Percentiles rank a stretch among this genome's conserved stretches.
Evolutionary conservation across 2,329 filamentous ascomycete species (phyloP).

Genomic region (Acrodontium crateriforme): DNA sequence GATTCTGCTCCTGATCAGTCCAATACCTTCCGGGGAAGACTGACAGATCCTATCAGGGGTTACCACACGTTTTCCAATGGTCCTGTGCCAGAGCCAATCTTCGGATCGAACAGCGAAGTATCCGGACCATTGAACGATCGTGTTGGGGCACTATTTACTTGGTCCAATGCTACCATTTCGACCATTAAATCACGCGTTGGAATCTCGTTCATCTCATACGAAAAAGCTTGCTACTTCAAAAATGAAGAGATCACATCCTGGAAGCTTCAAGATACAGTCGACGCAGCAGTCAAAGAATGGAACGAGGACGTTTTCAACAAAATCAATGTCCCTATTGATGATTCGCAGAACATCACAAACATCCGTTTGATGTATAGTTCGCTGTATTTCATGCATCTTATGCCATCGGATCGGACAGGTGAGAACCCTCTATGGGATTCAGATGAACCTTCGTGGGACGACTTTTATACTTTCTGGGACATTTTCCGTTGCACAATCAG

Average conservation of each 20-base stretch:
- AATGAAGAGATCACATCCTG: conserved; percentile 40
- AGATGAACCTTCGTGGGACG: conserved; percentile 55
- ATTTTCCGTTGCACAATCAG: conserved; percentile 51
- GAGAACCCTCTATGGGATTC: conserved; percentile 56
- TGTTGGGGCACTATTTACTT: conserved; percentile 39
- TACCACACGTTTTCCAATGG: conserved; percentile 13
- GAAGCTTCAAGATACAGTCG: conserved; percentile 15
- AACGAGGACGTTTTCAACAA: conserved; percentile 49
- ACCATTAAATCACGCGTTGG: conserved; percentile 43
- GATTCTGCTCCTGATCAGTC: conserved; percentile 26
- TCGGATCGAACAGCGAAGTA: conserved; percentile 19
- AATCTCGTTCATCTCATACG: conserved; percentile 52
- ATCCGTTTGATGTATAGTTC: conserved; percentile 52
- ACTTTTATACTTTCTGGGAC: conserved; percentile 57
- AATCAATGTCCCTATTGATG: conserved; percentile 43
- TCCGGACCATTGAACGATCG: conserved; percentile 28
- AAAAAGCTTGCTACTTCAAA: conserved; percentile 46
- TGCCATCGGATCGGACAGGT: conserved; percentile 56
- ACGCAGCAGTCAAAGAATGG: conserved; percentile 40
- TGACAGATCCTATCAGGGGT: conserved; percentile 12
- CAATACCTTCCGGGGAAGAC: conserved; percentile 21
- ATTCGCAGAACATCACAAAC: conserved; percentile 34
- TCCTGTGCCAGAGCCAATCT: conserved; percentile 23
- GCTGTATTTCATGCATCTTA: conserved; percentile 55
- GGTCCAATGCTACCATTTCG: conserved; percentile 21